phyloP scores from a whole-genome alignment of 2,329 filamentous ascomycete genomes.

The Neofusicoccum umdonicola region DNA sequence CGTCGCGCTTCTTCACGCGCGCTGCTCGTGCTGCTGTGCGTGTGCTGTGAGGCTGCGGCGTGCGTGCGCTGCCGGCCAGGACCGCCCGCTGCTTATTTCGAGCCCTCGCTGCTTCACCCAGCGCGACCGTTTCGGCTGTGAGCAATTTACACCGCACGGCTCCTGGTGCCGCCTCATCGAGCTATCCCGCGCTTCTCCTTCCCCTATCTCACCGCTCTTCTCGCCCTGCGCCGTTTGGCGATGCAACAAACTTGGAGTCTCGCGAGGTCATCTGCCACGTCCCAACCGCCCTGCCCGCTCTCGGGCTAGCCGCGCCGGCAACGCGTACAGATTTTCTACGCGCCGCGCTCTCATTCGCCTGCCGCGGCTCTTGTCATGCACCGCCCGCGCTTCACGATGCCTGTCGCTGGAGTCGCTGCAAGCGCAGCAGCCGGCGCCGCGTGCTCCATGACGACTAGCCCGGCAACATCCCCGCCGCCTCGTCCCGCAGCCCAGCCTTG shows the following conservation, averaged over 20 bases:
- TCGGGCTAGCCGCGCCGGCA: background rate
- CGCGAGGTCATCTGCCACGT: constrained; percentile 12
- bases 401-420: background rate
- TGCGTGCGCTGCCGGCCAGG: background rate
- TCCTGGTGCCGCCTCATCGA: background rate
- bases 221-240: background rate
- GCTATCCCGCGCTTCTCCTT: background rate
- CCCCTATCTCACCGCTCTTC: constrained; percentile 13
- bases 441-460: background rate
- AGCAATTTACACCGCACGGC: constrained; percentile 9
- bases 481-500: background rate
- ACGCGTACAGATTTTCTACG: background rate
- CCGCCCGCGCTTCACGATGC: background rate
- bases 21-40: background rate
- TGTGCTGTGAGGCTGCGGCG: background rate
- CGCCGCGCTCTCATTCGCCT: background rate
- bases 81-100: background rate
- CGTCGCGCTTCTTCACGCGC: background rate
- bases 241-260: background rate
- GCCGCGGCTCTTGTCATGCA: background rate
- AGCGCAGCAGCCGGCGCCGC: constrained; percentile 1
- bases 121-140: constrained; percentile 5
- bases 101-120: background rate
- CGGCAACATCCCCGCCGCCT: background rate
- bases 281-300: constrained; percentile 2